Evolutionary conservation across 345 rosid species (phyloP), one percentile per base, ranked within the genome.

Genomic region (Rhodamnia rubescens): DNA sequence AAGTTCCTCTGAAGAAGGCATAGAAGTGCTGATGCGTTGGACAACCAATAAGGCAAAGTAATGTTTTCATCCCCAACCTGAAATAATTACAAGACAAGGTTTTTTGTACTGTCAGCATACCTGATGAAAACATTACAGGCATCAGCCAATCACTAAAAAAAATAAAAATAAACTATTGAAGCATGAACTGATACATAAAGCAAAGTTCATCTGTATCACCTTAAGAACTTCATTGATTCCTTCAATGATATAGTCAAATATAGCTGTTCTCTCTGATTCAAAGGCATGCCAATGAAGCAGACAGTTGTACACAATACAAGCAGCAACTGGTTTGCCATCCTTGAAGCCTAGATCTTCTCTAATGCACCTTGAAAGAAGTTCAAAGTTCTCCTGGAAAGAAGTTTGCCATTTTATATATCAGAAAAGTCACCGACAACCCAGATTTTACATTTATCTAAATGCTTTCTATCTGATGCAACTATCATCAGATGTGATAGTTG

Each of bases 251-350:
- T 90, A 91, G 88, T 96, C 98, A 92, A 97, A 97, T 84, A 97
- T 94, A 80, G 94, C 90, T 16, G 98, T 94, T 87, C 98, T 89
- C 90, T 96, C 99, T 74, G 98, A 94, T 88, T 97, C 98, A 88
- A 94, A 96, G 90, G 98, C 94, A 88, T 90, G 99, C 99, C 99
- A 96, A 83, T 93, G 95, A 89, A 90, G 92, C 90, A 97, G 98
- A 91, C 96, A 95, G 91, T 94, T 94, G 91, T 93, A 96, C 83
- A 96, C 92, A 80, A 95, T 90, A 90, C 98, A 95, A 87, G 98
- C 98, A 87, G 98, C 98, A 85, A 97, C 88, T 32, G 98, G 99
- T 90, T 95, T 97, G 81, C 95, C 96, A 91, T 90, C 90, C 84
- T 86, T 86, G 87, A 97, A 97, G 42, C 98, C 98, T 88, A 95